Base-by-base conservation (phyloP, 2,329 filamentous ascomycete species). In the Sphaerulina populicola region DNA sequence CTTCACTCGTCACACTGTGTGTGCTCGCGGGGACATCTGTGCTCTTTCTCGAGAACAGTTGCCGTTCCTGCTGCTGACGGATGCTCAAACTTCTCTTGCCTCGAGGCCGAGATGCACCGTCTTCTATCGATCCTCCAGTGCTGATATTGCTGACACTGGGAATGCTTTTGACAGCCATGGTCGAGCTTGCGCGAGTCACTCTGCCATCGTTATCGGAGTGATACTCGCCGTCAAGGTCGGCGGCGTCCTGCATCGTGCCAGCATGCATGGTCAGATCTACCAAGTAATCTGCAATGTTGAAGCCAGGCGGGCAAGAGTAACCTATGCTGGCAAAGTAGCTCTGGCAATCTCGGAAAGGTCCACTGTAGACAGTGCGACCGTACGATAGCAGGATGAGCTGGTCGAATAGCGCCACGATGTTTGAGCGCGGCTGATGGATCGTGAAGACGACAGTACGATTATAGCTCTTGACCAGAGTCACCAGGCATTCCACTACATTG, bases 231-330 rank as follows among this genome's bases (percentile, higher is more conserved):
- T 78, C 72, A 44, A 82, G 79, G 29, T 81, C 76, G 1, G 75
- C 69, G 9, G 76, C 71, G 1, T 77, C 74, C 35, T 70, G 72
- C 11, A 76, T 73, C 47, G 77, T 75, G 52, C 86, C 81, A 21
- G 89, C 90, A 67, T 98, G 93, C 91, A 98, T 97, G 0, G 93
- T 97, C 37, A 98, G 77, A 67, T 98, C 93, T 29, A 98, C 90
- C 4, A 98, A 79, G 65, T 96, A 98, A 68, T 98, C 93, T 3
- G 93, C 93, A 69, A 98, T 97, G 64, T 98, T 98, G 78, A 97
- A 98, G 2, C 94, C 94, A 21, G 90, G 85, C 9, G 93, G 93
- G 64, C 94, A 98, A 44, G 86, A 76, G 68, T 96, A 98, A 39
- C 93, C 94, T 55, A 95, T 83, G 42, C 82, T 78, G 64, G 96